phyloP scores from a whole-genome alignment of 2,329 filamentous ascomycete species.

The Fusarium nematophilum region DNA sequence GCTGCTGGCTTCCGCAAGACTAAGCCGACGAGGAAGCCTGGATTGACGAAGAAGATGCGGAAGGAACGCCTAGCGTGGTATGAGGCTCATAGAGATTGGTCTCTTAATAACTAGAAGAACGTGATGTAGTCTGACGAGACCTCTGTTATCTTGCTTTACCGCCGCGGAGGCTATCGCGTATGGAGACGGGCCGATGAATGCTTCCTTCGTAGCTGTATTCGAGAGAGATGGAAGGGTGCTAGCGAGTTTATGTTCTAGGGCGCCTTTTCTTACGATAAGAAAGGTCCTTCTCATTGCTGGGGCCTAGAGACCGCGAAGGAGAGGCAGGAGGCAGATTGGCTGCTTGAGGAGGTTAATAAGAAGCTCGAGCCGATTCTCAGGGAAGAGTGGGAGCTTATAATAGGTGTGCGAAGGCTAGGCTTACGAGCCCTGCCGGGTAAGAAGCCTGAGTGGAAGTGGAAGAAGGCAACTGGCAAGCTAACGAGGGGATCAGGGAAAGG shows the following conservation, averaged over 20 bases:
- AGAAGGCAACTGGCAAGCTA: constrained; percentile 22
- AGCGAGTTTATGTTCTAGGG: constrained; percentile 38
- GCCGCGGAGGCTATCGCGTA: constrained; percentile 16
- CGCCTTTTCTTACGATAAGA: constrained; percentile 32
- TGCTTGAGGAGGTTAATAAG: constrained; percentile 28
- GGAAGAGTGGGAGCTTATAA: constrained; percentile 26
- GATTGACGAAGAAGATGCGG: constrained; percentile 25
- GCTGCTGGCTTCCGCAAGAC: no score
- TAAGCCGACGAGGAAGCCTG: background rate
- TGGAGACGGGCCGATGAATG: constrained; percentile 11
- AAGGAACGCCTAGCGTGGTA: constrained; percentile 14
- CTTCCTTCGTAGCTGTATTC: constrained; percentile 26
- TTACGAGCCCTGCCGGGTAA: constrained; percentile 3
- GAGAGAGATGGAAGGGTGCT: constrained; percentile 26
- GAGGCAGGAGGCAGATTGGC: background rate
- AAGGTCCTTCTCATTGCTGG: constrained; percentile 30
- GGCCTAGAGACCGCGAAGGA: constrained; percentile 22
- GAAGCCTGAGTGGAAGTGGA: constrained; percentile 21
- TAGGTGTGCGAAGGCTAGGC: constrained; percentile 8
- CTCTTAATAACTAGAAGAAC: constrained; percentile 32
- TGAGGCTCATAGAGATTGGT: constrained; percentile 15
- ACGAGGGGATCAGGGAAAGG: background rate
- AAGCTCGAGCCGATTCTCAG: constrained; percentile 20
- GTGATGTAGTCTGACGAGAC: constrained; percentile 36
- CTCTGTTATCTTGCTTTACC: constrained; percentile 30